phyloP scores from a whole-genome alignment of 2,329 filamentous ascomycete species.

The Neoscytalidium dimidiatum region DNA sequence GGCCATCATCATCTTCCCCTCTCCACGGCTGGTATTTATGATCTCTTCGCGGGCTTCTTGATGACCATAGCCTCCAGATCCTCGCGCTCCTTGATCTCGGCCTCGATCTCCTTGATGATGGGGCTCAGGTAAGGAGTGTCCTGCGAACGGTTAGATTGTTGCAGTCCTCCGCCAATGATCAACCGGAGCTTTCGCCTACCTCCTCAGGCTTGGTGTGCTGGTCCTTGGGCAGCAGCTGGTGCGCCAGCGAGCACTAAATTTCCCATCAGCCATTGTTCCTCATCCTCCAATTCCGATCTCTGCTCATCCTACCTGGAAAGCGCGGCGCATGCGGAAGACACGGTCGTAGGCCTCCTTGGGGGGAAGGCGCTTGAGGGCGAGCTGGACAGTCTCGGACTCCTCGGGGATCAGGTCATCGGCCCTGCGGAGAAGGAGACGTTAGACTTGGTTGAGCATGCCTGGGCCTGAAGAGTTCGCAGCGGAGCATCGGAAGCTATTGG shows the following conservation, averaged over 20 bases:
- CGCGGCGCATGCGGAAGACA: constrained; percentile 93
- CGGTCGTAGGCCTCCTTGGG: constrained; percentile 94
- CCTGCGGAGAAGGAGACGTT: constrained; percentile 53
- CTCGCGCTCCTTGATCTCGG: constrained; percentile 65
- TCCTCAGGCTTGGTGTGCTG: constrained; percentile 70
- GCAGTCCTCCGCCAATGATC: neutral
- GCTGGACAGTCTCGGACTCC: constrained; percentile 83
- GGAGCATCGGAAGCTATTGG: neutral
- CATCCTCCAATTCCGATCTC: neutral
- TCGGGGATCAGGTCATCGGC: constrained; percentile 94
- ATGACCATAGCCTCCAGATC: constrained; percentile 69
- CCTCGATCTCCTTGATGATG: constrained; percentile 69
- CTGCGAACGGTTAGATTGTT: constrained; percentile 44
- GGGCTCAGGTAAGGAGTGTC: constrained; percentile 67
- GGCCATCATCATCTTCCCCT: neutral
- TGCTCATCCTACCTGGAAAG: constrained; percentile 69
- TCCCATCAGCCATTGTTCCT: constrained; percentile 24
- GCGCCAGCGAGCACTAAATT: constrained; percentile 63
- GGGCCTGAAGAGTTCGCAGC: neutral
- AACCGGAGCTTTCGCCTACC: constrained; percentile 43
- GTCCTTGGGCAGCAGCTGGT: constrained; percentile 63
- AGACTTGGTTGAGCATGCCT: constrained; percentile 24
- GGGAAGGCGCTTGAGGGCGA: constrained; percentile 85
- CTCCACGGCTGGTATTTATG: constrained; percentile 20
- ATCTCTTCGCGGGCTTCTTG: constrained; percentile 42